phyloP scores from a whole-genome alignment of 768 basidiomycete species.

The Gelatoporia subvermispora region DNA sequence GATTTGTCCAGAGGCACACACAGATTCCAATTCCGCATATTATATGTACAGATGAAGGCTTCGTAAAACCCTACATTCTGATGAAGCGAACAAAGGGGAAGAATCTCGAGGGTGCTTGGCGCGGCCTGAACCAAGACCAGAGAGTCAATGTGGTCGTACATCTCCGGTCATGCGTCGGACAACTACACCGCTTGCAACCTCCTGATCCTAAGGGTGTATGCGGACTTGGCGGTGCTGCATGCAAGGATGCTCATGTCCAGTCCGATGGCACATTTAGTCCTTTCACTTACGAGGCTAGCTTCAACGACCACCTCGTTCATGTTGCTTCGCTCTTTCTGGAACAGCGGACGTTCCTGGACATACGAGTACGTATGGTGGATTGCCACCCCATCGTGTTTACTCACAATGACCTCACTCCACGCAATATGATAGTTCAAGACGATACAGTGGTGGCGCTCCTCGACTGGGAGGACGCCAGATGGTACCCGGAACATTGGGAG shows the following conservation, averaged over 20 bases:
- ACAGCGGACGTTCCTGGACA: background rate
- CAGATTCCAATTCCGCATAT: constrained; percentile 16
- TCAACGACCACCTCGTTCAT: background rate
- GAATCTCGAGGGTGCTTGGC: background rate
- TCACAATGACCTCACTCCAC: constrained; percentile 18
- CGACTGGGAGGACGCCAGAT: constrained; percentile 24
- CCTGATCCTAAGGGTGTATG: background rate
- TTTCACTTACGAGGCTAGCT: background rate
- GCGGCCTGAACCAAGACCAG: background rate
- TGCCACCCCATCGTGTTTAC: background rate
- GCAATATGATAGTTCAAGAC: constrained; percentile 19
- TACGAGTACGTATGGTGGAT: too few species aligned
- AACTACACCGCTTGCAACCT: background rate
- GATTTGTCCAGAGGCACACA: constrained; percentile 13
- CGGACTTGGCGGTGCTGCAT: too few species aligned
- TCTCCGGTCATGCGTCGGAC: background rate
- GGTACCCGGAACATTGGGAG: constrained; percentile 26
- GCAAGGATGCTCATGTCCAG: background rate
- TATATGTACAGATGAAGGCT: background rate
- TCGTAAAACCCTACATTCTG: background rate
- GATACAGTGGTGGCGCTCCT: constrained; percentile 14
- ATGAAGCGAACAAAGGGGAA: background rate
- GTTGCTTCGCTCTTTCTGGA: background rate
- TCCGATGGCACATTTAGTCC: background rate
- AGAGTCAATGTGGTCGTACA: background rate